Base-by-base conservation (phyloP, 768 basidiomycete species). In the Gloeostereum incarnatum region DNA sequence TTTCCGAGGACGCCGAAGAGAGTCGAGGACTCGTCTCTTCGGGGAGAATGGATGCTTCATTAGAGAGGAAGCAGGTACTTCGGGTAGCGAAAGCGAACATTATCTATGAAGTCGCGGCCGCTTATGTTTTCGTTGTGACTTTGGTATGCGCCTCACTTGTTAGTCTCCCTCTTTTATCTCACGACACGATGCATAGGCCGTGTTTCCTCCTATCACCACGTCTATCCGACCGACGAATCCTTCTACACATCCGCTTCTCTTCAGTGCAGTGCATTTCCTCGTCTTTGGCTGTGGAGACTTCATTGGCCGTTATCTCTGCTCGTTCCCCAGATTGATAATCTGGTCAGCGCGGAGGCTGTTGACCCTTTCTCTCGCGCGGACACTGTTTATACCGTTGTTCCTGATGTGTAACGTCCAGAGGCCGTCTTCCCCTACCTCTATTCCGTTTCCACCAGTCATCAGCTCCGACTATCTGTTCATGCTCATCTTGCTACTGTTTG, bases 391-490 rank as follows among this genome's bases (percentile, higher is more conserved):
- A 34, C 89, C 89, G 21, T 50, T 92, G 29, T 82, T 94, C 58
- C 68, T 94, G n/a, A 66, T 82, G 59, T 94, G 91, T 68, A 96
- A 96, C 52, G 60, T 93, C 29, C 75, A 79, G 45, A 72, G 68
- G 31, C 62, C 65, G 21, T 47, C 51, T 27, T 46, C 60, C 21
- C 37, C 35, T 1, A 9, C 21, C 19, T 9, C 24, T 18, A 41
- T 55, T 4, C 50, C 54, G 6, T 48, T 61, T 6, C 40, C 52
- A 5, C 71, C 79, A 2, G 46, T 81, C 43, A 79, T 93, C 63
- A 78, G 63, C 57, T 91, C 88, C 2, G 90, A 94, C 52, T 35
- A 73, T 25, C 34, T 80, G 8, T 94, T 78, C 63, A 78, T 93
- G 74, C 22, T 74, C 18, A 71, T 92, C 38, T 59, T 94, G 8